phyloP scores from a whole-genome alignment of 1,139 yeast genomes.

The Casaregolazyma lundiana region DNA sequence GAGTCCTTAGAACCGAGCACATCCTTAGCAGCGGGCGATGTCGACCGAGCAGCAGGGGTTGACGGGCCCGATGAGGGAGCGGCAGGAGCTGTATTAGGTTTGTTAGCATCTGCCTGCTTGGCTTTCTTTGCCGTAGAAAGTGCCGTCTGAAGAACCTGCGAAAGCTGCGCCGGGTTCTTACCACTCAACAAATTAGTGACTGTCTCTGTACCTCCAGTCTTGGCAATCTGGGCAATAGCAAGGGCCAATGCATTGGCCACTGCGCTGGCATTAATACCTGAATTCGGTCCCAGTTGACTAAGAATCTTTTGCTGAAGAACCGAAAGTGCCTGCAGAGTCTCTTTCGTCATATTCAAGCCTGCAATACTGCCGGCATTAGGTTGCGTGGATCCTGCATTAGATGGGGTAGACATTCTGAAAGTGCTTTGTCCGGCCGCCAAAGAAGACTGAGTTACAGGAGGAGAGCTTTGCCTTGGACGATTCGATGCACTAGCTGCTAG shows the following conservation, averaged over 20 bases:
- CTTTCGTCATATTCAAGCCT: conserved; percentile 30
- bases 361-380: conserved; percentile 16
- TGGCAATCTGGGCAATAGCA: conserved; percentile 88
- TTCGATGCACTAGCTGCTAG: conserved; percentile 19
- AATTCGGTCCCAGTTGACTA: conserved; percentile 32
- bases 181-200: conserved; percentile 68
- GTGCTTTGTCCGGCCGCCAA: conserved; percentile 26
- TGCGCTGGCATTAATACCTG: conserved; percentile 44
- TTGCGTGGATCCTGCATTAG: conserved; percentile 2
- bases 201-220: conserved; percentile 66
- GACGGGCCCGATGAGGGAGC: conserved; percentile 10
- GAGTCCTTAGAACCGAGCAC: conserved; percentile 3
- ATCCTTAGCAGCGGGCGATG: conserved; percentile 3
- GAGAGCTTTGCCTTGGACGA: conserved; percentile 4
- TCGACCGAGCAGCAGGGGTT: conserved; percentile 11
- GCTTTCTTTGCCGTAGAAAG: conserved; percentile 46
- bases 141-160: conserved; percentile 77
- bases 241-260: conserved; percentile 90
- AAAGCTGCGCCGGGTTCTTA: conserved; percentile 81
- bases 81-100: conserved; percentile 11
- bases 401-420: conserved; percentile 16
- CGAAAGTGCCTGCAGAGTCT: conserved; percentile 33
- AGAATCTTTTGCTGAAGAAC: conserved; percentile 35
- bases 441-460: conserved; percentile 12
- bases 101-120: conserved; percentile 5